Percentiles rank a stretch among this genome's conserved stretches.
phyloP scores from a whole-genome alignment of 2,329 filamentous ascomycete genomes.

The Trichoderma arundinaceum region DNA sequence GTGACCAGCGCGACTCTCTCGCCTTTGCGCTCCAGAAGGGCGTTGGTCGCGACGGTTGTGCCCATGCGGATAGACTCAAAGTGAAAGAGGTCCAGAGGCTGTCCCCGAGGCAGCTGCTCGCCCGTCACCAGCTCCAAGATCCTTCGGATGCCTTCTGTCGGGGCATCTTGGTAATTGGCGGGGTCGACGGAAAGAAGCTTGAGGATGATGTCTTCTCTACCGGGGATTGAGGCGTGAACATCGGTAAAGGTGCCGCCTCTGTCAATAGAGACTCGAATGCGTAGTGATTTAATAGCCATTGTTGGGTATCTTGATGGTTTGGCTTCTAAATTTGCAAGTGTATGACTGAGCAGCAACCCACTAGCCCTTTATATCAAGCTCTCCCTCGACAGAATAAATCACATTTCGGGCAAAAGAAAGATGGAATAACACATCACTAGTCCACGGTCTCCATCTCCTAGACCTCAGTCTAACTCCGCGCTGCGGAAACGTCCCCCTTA shows the following conservation, averaged over 20 bases:
- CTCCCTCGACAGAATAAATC: background rate
- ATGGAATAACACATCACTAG: background rate
- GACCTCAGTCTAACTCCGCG: background rate
- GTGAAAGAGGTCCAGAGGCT: slow-evolving; percentile 44
- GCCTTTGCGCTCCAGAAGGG: slow-evolving; percentile 75
- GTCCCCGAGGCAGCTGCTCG: slow-evolving; percentile 43
- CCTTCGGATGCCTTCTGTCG: slow-evolving; percentile 71
- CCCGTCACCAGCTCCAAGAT: slow-evolving; percentile 46
- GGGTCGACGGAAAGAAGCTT: slow-evolving; percentile 76
- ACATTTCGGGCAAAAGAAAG: background rate
- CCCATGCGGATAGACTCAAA: slow-evolving; percentile 76
- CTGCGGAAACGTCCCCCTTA: background rate
- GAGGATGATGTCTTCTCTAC: slow-evolving; percentile 70
- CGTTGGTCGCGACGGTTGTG: slow-evolving; percentile 81
- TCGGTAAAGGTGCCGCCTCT: slow-evolving; percentile 68
- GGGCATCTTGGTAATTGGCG: slow-evolving; percentile 73
- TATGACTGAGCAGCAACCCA: background rate
- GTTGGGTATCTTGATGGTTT: slow-evolving; percentile 21
- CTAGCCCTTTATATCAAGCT: slow-evolving; percentile 18
- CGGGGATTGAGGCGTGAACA: slow-evolving; percentile 69
- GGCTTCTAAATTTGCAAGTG: background rate
- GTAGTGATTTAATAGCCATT: slow-evolving; percentile 37
- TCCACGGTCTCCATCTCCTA: background rate
- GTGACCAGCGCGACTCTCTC: slow-evolving; percentile 73
- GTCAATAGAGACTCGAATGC: slow-evolving; percentile 45